Evolutionary conservation across 2,329 filamentous ascomycete species (phyloP), one percentile per base, ranked within the genome.

Genomic region (Xylaria sp.): DNA sequence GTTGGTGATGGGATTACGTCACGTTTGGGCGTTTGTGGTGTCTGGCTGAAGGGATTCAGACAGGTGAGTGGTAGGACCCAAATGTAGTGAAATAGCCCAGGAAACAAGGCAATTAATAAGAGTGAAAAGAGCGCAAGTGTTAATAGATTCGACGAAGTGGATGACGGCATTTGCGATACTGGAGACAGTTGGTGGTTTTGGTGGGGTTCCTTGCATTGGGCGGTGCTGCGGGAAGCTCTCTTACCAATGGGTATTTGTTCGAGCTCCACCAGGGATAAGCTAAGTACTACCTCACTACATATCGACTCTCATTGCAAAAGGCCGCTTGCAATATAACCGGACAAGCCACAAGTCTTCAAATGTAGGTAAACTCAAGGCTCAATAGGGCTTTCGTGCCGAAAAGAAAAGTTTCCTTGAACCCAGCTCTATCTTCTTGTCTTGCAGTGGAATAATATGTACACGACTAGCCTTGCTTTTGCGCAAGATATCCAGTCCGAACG

Each of bases 61-160:
- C 85, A 73, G 28, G 75, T 72, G 30, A 87, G 77, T 0, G 86
- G 86, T 0, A 86, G 70, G 1, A 82, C 82, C 81, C 82, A 86
- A 68, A 88, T 68, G 70, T 80, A 79, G 75, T 89, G 85, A 68
- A 89, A 89, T 28, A 83, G 66, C 0, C 77, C 75, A 0, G 87
- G 87, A 72, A 88, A 89, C 67, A 89, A 80, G 32, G 81, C 77
- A 50, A 87, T 41, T 15, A 87, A 75, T 41, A 89, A 79, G 12
- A 87, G 63, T n/a, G 83, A 60, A 60, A 85, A 72, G 9, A 89
- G 78, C 50, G 83, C 74, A 32, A 86, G 72, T 7, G 83, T 85
- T 50, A 69, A 70, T 79, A 82, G 68, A 75, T 79, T 69, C 76
- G 74, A 73, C 77, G 74, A 75, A 74, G 74, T 69, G 74, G 76